These are phyloP conservation scores for Mycogone perniciosa DNA, from an alignment of 2,329 filamentous ascomycete species.

Conservation along the genomic window DNA sequence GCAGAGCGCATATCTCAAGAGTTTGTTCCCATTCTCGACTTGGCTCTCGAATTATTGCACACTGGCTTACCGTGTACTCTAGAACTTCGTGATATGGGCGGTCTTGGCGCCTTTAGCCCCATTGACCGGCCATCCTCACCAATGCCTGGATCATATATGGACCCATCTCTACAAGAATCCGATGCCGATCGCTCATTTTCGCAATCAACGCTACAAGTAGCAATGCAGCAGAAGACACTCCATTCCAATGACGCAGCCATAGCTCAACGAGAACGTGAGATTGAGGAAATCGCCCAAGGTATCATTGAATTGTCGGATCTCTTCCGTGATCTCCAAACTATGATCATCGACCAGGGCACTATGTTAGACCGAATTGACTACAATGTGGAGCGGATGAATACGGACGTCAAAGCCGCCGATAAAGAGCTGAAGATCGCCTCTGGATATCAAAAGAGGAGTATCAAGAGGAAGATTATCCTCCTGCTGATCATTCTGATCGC, in stretches of 20 bases:
- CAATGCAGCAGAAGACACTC: constrained; percentile 58
- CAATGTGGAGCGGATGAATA: constrained; percentile 93
- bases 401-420: constrained; percentile 85
- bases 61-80: constrained; percentile 4
- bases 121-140: constrained; percentile 50
- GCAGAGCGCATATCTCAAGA: constrained; percentile 92
- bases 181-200: constrained; percentile 91
- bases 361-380: constrained; percentile 95
- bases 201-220: constrained; percentile 79
- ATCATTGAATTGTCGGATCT: constrained; percentile 97
- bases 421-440: constrained; percentile 86
- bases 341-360: constrained; percentile 90
- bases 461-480: constrained; percentile 88
- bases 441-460: constrained; percentile 79
- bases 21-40: constrained; percentile 40
- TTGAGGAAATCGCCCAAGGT: constrained; percentile 95
- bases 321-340: constrained; percentile 90
- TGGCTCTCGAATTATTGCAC: not conserved
- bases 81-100: constrained; percentile 71
- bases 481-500: constrained; percentile 78
- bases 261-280: constrained; percentile 87
- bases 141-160: constrained; percentile 54
- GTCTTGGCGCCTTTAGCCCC: constrained; percentile 44
- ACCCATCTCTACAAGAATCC: constrained; percentile 86
- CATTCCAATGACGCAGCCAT: constrained; percentile 79